Percentiles rank a stretch among this genome's conserved stretches.
Evolutionary conservation across 129 eudicot genomes (phyloP).

Genomic region (Oenanthe sinensis): DNA sequence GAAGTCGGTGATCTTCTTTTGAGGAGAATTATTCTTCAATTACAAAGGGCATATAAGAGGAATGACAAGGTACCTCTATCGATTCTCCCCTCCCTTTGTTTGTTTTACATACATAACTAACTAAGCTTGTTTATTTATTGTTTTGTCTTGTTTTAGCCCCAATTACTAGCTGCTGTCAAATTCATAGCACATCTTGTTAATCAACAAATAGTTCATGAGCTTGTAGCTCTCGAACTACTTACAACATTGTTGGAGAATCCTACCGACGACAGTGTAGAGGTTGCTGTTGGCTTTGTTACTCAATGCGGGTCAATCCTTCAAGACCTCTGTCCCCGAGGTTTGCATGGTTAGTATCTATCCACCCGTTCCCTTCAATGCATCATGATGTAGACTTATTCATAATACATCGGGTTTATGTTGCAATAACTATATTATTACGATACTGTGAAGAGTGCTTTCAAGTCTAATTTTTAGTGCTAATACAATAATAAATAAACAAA

Average conservation of each 20-base stretch:
- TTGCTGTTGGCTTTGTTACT: conserved; percentile 90
- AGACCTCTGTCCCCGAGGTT: conserved; percentile 73
- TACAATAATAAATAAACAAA: not conserved
- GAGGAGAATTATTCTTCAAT: conserved; percentile 73
- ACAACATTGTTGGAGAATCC: conserved; percentile 73
- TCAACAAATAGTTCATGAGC: conserved; percentile 89
- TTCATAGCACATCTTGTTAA: conserved; percentile 93
- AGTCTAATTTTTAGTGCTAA: not conserved
- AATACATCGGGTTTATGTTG: not conserved
- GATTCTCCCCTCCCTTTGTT: not conserved
- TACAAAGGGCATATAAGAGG: conserved; percentile 79
- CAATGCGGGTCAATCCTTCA: conserved; percentile 93
- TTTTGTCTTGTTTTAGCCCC: conserved; percentile 44
- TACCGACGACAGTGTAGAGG: conserved; percentile 96
- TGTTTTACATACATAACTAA: not conserved
- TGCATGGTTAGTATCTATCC: conserved; percentile 57
- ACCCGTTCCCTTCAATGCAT: not conserved
- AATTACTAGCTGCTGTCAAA: conserved; percentile 82
- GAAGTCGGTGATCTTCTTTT: conserved; percentile 82
- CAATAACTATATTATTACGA: not conserved
- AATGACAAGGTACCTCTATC: conserved; percentile 64
- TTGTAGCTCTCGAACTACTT: conserved; percentile 86
- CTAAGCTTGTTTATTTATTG: not conserved
- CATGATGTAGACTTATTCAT: not conserved
- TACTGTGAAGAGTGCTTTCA: not conserved